Evolutionary conservation across 805 yeast species (phyloP), one percentile per base, ranked within the genome.

Genomic region (Ogataea chonburiensis): DNA sequence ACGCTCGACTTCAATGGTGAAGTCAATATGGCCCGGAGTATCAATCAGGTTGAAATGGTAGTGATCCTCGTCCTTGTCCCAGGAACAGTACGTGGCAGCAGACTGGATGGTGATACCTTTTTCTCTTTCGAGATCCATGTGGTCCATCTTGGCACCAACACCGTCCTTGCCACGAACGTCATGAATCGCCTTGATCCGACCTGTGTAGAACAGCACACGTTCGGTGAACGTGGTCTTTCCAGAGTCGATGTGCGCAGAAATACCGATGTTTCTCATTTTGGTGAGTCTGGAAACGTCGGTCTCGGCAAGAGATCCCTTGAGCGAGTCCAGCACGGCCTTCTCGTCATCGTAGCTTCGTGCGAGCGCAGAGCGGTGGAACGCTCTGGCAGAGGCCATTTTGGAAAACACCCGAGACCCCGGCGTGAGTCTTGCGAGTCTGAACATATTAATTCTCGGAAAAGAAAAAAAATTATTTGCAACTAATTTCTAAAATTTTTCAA

Each of bases 81-180:
- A 93, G 32, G 94, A 81, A 70, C 98, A 91, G 68, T 86, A 93
- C 2, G 98, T 93, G 22, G 98, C 98, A 46, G 98, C 98, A 43
- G 96, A 87, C 67, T 93, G 98, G 60, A 93, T 93, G 34, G 98
- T 93, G 57, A 93, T 93, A 64, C 98, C 98, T 61, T 93, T 93
- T 64, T 93, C 98, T 61, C 98, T 80, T 67, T 93, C 98, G 50
- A 93, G 73, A 53, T 93, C 98, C 98, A 93, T 93, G 43, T 89
- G 91, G 64, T 93, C 98, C 99, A 93, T 93, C 68, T 89, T 93
- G 38, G 99, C 99, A 43, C 99, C 99, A 40, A 93, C 98, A 49
- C 88, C 81, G 61, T 93, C 98, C 55, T 93, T 79, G 31, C 98
- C 98, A 61, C 98, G 75, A 29, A 86, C 97, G 64, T 89, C 98